phyloP scores from a whole-genome alignment of 768 basidiomycete species.

The Termitomyces sp. region DNA sequence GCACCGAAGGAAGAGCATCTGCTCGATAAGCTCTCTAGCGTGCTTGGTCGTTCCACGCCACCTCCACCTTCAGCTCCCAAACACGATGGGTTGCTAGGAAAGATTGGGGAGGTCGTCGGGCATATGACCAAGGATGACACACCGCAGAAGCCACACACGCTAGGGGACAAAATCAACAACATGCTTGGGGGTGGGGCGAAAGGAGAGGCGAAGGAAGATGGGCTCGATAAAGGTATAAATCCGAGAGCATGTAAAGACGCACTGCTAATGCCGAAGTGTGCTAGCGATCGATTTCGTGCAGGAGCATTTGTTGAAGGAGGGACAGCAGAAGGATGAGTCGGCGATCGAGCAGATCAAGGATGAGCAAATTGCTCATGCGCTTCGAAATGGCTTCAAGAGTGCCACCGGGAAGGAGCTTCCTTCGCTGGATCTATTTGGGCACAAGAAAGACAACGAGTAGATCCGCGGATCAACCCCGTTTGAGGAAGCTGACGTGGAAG shows the following conservation, averaged over 20 bases:
- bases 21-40: constrained; percentile 8
- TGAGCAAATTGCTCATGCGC: constrained; percentile 28
- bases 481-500: background rate
- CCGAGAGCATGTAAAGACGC: background rate
- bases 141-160: constrained; percentile 11
- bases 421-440: background rate
- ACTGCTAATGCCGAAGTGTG: background rate
- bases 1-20: constrained; percentile 3
- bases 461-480: too few species aligned
- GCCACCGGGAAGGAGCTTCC: constrained; percentile 28
- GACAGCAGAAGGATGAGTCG: constrained; percentile 31
- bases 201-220: constrained; percentile 16
- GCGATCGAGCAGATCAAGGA: constrained; percentile 35
- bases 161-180: constrained; percentile 15
- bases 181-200: constrained; percentile 14
- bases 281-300: constrained; percentile 35
- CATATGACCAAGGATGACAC: constrained; percentile 5
- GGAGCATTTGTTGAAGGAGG: constrained; percentile 31
- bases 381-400: constrained; percentile 24
- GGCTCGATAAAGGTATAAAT: constrained; percentile 24
- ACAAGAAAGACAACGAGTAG: background rate
- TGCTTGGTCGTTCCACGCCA: constrained; percentile 1
- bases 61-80: constrained; percentile 2
- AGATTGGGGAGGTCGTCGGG: constrained; percentile 7
- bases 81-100: constrained; percentile 12